Base-by-base conservation (phyloP, 2,329 filamentous ascomycete species). In the Colletotrichum acutatum region DNA sequence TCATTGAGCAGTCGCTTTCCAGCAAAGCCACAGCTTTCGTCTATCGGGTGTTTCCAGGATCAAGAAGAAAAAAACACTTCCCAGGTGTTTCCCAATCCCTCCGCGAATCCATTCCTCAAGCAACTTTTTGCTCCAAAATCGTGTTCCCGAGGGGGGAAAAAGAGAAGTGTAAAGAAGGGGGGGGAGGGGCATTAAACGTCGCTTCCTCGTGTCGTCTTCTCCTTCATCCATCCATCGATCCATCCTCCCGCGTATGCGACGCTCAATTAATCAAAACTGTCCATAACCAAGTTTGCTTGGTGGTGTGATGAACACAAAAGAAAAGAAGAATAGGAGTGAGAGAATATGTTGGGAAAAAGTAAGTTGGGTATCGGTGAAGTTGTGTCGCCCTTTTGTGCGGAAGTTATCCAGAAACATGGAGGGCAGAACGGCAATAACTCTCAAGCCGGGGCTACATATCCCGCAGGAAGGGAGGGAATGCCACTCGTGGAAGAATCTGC, bases 311-410 rank as follows among this genome's bases (percentile, higher is more conserved):
- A 19, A 70, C 32, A 70, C 66, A 58, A 70, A 59, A 42, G 46
- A 32, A 32, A 65, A 61, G 32, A 64, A 46, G 5, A 64, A 37
- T 19, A 22, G 11, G 34, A 14, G 11, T 1, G 32, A 65, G 58
- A 64, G 56, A 52, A 69, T 11, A 54, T 53, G 59, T 53, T 22
- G 54, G 12, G 24, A 19, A 58, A 16, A 52, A 28, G 14, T 56
- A 14, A 65, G 34, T 34, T 60, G 66, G 70, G 70, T 72, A 72
- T 72, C 68, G 66, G 60, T 70, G 54, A 65, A 72, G 66, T 32
- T 37, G 65, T 22, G 42, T 49, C 59, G 32, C 54, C 42, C 52
- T 28, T 16, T 16, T 0, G 42, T 16, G 19, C 19, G 42, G 19
- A 22, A 49, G 7, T n/a, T 22, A 8, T 28, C 16, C 26, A 19